Conservation (phyloP, 306 rosid species). For the Dryas drummondii region DNA sequence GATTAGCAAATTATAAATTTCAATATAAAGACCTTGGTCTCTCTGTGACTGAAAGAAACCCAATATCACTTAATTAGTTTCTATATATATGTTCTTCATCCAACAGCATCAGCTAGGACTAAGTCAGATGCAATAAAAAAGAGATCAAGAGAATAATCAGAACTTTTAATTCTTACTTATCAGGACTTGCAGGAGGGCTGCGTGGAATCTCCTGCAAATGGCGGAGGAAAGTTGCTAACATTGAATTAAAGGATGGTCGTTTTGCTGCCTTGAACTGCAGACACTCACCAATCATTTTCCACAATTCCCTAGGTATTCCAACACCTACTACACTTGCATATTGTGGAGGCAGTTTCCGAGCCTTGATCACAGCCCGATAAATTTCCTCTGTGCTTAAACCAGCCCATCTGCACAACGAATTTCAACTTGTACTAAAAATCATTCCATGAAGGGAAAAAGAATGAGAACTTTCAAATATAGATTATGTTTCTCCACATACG, state of each 20-base stretch:
- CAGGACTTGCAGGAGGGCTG: conserved; percentile 93
- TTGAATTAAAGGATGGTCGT: conserved; percentile 87
- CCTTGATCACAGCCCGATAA: conserved; percentile 77
- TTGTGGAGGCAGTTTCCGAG: conserved; percentile 87
- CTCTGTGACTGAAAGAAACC: neutral
- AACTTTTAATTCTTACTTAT: conserved; percentile 62
- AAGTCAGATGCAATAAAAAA: conserved; percentile 24
- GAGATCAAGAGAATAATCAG: conserved; percentile 12
- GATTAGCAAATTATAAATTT: conserved; percentile 14
- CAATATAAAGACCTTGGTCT: conserved; percentile 13
- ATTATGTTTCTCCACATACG: conserved; percentile 72
- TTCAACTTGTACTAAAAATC: conserved; percentile 30
- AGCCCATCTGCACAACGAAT: conserved; percentile 81
- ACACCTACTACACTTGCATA: conserved; percentile 98
- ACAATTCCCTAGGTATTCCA: conserved; percentile 94
- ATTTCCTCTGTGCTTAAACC: conserved; percentile 93
- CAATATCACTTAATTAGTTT: neutral
- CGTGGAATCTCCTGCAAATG: conserved; percentile 95
- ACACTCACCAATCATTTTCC: conserved; percentile 99
- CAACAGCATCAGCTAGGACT: conserved; percentile 22
- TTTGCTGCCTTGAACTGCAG: conserved; percentile 85
- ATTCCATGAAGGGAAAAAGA: conserved; percentile 26
- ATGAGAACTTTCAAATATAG: conserved; percentile 34
- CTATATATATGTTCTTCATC: neutral
- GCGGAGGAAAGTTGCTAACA: conserved; percentile 87